Base-by-base conservation (phyloP, 345 rosid genomes). In the Anastatica hierochuntica region DNA sequence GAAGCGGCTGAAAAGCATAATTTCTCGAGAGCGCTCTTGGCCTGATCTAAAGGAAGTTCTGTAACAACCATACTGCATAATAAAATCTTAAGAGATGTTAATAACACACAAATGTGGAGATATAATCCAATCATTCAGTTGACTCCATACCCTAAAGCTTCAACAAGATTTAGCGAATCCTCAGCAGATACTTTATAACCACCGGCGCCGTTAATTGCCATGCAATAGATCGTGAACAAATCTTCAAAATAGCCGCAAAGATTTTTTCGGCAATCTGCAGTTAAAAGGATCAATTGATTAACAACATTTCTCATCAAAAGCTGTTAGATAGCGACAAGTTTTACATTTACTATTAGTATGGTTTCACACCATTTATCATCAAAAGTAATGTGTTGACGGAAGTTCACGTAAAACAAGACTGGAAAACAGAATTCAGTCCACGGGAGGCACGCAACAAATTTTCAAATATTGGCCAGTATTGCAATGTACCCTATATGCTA, bases 151-250 rank as follows among this genome's bases (percentile, higher is more conserved):
- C 96, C 81, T 52, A 94, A 79, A 43, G 99, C 99, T 76, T 94
- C 99, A 9, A 94, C 97, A 24, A 94, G 72, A 70, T 85, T 81
- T 71, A 88, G 64, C 3, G 95, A 83, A 70, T 94, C 99, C 66
- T 83, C 99, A 2, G 95, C 82, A 55, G 95, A 81, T 44, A 82
- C 86, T 78, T 86, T 94, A 58, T 79, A 79, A 60, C 80, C 76
- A 68, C 82, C 89, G 72, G 80, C 84, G 37, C 87, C 95, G 54
- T 72, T 82, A 30, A 85, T 76, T 61, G 97, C 90, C 67, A 76
- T 75, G 53, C 72, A 81, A 64, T 94, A 94, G 73, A 94, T 76
- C 20, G 73, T 70, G 60, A 83, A 88, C 50, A 94, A 85, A 53
- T 80, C 86, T 23, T 85, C 85, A 64, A 84, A 75, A 74, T 80